Evolutionary conservation across 2,329 filamentous ascomycete species (phyloP).

Genomic region (Colletotrichum eremochloae): DNA sequence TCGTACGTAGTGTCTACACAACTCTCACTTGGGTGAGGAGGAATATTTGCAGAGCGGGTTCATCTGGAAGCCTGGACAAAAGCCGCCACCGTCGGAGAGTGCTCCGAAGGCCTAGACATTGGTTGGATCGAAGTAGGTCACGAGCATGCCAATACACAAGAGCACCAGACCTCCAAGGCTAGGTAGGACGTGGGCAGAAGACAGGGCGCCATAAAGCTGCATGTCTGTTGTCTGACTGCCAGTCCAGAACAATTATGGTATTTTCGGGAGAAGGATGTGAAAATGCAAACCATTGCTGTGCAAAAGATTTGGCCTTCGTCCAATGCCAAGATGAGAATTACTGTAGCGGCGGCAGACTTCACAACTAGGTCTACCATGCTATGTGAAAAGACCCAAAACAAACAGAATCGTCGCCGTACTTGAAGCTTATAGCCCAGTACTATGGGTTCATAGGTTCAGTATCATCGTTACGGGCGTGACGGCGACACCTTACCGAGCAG

Average conservation of each 20-base stretch:
- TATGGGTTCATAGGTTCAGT: neutral
- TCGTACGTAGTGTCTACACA: neutral
- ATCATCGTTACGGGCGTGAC: neutral
- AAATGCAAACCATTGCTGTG: neutral
- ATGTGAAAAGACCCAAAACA: neutral
- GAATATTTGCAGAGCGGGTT: neutral
- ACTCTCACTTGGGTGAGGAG: neutral
- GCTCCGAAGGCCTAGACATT: neutral
- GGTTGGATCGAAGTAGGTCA: neutral
- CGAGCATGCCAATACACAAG: neutral
- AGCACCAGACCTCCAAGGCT: neutral
- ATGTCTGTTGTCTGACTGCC: neutral
- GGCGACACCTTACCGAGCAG: neutral
- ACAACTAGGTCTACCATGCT: neutral
- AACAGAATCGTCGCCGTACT: neutral
- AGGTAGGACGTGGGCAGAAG: neutral
- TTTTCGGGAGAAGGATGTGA: neutral
- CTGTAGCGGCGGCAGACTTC: neutral
- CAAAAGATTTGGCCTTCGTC: neutral
- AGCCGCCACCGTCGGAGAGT: neutral
- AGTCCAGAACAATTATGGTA: neutral
- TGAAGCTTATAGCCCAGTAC: neutral
- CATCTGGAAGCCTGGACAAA: neutral
- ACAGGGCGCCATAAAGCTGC: neutral
- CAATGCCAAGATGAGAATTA: neutral